Conservation (phyloP, 2,329 filamentous ascomycete genomes). For the Zasmidium cellare region DNA sequence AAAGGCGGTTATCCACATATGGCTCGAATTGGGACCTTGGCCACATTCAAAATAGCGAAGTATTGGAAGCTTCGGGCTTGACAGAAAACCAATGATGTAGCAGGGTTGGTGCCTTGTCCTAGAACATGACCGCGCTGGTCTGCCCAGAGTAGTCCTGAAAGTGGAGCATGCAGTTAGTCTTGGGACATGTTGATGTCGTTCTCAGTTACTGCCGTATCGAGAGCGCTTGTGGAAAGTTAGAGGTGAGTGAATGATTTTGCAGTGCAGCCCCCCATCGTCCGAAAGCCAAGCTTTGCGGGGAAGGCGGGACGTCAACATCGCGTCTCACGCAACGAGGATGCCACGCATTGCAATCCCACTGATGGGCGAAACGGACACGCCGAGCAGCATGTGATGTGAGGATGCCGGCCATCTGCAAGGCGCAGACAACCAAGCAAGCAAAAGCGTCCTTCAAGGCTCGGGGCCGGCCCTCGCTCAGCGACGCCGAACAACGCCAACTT, state of each 20-base stretch:
- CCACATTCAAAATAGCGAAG: no score
- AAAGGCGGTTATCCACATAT: no score
- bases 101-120: no score
- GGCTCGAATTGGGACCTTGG: no score
- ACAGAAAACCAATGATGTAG: no score
- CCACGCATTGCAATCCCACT: background rate
- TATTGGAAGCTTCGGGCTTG: no score
- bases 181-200: no score
- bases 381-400: background rate
- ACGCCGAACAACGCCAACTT: slow-evolving; percentile 34
- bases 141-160: no score
- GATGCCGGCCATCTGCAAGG: slow-evolving; percentile 22
- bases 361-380: background rate
- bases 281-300: background rate
- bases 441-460: slow-evolving; percentile 39
- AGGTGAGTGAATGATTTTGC: background rate
- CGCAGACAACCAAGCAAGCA: slow-evolving; percentile 37
- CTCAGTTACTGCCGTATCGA: no score
- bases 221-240: background rate
- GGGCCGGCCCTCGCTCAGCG: slow-evolving; percentile 31
- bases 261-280: background rate
- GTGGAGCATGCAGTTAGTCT: no score
- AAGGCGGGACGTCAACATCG: background rate
- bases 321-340: background rate
- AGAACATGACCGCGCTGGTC: no score